Evolutionary conservation across 2,329 filamentous ascomycete genomes (phyloP).

Genomic region (Fusarium penzigii): DNA sequence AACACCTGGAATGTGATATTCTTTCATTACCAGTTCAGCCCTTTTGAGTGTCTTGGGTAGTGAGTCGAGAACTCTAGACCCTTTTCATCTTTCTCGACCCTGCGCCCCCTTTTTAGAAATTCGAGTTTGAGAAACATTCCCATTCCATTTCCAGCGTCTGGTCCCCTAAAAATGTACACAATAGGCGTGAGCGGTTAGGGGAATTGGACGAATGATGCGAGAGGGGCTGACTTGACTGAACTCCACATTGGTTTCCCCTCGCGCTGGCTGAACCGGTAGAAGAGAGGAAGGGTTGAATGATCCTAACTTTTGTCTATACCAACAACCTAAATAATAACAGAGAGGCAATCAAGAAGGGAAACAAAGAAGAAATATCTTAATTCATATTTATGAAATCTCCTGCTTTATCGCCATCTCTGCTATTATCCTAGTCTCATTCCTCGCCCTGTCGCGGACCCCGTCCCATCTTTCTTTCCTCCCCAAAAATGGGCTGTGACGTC

Average conservation of each 20-base stretch:
- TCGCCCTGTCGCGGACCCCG: neutral
- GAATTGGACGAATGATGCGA: neutral
- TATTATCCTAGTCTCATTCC: neutral
- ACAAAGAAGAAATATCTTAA: too few relatives aligned
- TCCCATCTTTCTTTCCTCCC: neutral
- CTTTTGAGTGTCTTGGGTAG: neutral
- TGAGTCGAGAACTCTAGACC: too few relatives aligned
- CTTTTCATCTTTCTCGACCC: too few relatives aligned
- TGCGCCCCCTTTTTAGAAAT: neutral
- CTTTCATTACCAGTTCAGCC: neutral
- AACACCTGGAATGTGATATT: neutral
- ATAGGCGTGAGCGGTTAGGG: neutral
- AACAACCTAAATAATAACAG: too few relatives aligned
- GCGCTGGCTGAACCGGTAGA: too few relatives aligned
- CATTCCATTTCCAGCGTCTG: neutral
- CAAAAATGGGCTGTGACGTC: neutral
- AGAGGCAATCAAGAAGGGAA: too few relatives aligned
- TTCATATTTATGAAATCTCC: too few relatives aligned
- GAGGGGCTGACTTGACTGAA: neutral
- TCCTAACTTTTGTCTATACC: too few relatives aligned
- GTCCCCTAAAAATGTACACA: neutral
- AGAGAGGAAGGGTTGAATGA: too few relatives aligned
- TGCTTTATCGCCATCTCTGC: too few relatives aligned
- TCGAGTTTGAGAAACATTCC: neutral
- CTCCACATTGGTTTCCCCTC: neutral